Base-by-base conservation (phyloP, 176 grass and related monocot genomes). In the Luzula sylvatica region DNA sequence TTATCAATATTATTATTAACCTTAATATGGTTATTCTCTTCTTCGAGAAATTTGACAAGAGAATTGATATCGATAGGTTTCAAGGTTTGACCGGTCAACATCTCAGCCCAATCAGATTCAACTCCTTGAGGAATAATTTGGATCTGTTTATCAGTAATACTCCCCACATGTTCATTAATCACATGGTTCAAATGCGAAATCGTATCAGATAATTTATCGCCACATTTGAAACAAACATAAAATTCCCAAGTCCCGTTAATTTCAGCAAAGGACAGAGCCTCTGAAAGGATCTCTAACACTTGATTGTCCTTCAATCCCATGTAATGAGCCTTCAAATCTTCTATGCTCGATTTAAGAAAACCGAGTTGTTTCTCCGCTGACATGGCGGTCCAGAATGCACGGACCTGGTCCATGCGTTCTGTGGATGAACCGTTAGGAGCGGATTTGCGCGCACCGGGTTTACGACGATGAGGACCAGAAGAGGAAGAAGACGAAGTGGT, bases 41-140 rank as follows among this genome's bases (percentile, higher is more conserved):
- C 92, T 54, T 98, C 82, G 0, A 82, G 66, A 32, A 49, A 9
- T 60, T 65, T 83, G 30, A 87, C 27, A 42, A 76, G 65, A 0
- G 61, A 58, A 8, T 57, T 54, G 41, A 67, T 72, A 72, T 98
- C 86, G 42, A 90, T 50, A 2, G 92, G 86, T 52, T 72, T 90
- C 92, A 78, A 90, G 48, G 44, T 80, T 4, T 61, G 75, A 65
- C 61, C 60, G 58, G 67, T 38, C 21, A 98, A 78, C 92, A 87
- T 90, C 7, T 55, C 46, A 38, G 56, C 61, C 86, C 81, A 90
- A 21, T 77, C 58, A 71, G 62, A 52, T 39, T 75, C 68, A 42
- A 98, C 68, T 52, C 74, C 92, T 5, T 56, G 67, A 2, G 92
- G 92, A 46, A 90, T 46, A 59, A 85, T 52, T 13, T 67, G 21